Evolutionary conservation across 2,329 filamentous ascomycete species (phyloP), one percentile per base, ranked within the genome.

Genomic region (Bipolaris zeicola): DNA sequence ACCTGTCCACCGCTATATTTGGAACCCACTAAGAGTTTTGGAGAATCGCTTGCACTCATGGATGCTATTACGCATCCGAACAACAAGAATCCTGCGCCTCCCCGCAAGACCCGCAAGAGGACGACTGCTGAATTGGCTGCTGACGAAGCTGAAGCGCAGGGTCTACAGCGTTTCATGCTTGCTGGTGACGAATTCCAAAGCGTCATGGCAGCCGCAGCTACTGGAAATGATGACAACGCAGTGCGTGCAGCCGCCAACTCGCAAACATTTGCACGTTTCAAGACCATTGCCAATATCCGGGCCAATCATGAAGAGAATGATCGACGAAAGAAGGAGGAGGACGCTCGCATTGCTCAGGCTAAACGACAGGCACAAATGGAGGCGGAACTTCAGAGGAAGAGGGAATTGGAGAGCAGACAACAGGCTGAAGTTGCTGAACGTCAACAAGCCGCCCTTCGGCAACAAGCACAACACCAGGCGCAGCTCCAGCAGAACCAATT

Each of bases 81-180:
- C 53, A 91, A 97, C 74, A 85, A 86, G 28, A 85, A 89, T 47
- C 81, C 86, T 41, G 88, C 92, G 8, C 94, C 95, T 0, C 85
- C 89, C 58, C 92, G 92, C 3, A 97, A 96, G 81, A 89, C 88
- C 6, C 84, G 95, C 55, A 98, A 99, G 82, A 87, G 94, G 60
- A 99, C 95, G 0, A 89, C 96, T 16, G 95, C 95, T 7, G 94
- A 99, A 73, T 87, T 98, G 80, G 95, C 92, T 7, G 94, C 94
- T 6, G 95, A 99, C 70, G 93, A 99, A 77, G 94, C 95, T 1
- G 83, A 92, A 57, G 92, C 92, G 0, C 94, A 93, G 20, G 91
- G 92, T 57, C 88, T 92, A 62, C 93, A 99, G 76, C 86, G 92
- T 44, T 96, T 92, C 65, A 95, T 99, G 92, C 87, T 98, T 48